These are phyloP conservation scores for Apiosordaria backusii DNA, from an alignment of 495 filamentous ascomycete genomes.

Conservation along the genomic window DNA sequence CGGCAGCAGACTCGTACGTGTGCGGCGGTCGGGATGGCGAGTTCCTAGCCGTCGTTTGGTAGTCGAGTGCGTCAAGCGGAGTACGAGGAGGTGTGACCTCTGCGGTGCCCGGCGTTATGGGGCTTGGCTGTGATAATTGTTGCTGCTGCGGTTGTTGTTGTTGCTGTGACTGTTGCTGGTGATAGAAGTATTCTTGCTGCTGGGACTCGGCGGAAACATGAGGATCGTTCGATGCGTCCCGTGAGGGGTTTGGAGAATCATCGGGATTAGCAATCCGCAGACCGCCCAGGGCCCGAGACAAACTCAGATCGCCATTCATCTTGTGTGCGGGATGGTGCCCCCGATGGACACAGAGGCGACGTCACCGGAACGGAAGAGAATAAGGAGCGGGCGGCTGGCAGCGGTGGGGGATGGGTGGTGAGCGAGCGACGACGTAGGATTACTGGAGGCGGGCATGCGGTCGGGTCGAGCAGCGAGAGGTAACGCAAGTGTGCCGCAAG, in stretches of 20 bases:
- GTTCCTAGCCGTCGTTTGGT: constrained; percentile 27
- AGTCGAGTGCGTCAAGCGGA: constrained; percentile 7
- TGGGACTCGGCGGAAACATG: constrained; percentile 22
- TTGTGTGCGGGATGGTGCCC: constrained; percentile 12
- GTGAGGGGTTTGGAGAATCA: constrained; percentile 61
- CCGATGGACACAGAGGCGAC: constrained; percentile 7
- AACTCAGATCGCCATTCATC: constrained; percentile 91
- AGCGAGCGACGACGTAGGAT: constrained; percentile 9
- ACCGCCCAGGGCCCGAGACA: constrained; percentile 89
- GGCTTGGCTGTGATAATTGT: not conserved
- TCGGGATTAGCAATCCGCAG: constrained; percentile 97
- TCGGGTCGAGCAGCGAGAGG: not conserved
- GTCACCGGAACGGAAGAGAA: constrained; percentile 11
- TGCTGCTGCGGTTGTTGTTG: not conserved
- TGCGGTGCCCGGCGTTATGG: not conserved
- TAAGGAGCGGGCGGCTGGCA: not conserved
- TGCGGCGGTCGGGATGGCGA: constrained; percentile 34
- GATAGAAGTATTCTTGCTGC: not conserved
- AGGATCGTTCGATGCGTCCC: constrained; percentile 36
- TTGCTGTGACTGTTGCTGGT: constrained; percentile 15
- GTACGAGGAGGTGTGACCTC: constrained; percentile 8
- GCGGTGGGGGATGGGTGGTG: not conserved
- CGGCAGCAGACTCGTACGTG: constrained; percentile 37
- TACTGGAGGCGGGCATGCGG: constrained; percentile 13
- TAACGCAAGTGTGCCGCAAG: constrained; percentile 6